phyloP scores from a whole-genome alignment of 306 rosid species.

The Citrullus colocynthis region DNA sequence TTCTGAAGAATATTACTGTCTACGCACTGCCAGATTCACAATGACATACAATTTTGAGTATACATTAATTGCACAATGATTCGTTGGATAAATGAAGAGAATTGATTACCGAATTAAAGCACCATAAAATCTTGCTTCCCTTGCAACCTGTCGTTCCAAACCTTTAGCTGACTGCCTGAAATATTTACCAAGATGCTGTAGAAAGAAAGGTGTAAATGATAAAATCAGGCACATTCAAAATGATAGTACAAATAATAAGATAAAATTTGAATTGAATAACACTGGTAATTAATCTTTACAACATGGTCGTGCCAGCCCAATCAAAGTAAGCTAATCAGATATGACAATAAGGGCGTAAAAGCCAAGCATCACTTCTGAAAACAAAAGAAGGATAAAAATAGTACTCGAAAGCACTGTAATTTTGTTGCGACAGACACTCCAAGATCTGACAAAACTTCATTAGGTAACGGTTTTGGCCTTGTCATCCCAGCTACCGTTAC shows the following conservation, averaged over 20 bases:
- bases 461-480: constrained; percentile 63
- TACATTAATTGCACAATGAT: background rate
- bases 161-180: constrained; percentile 88
- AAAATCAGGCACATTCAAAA: background rate
- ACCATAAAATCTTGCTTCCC: constrained; percentile 96
- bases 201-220: background rate
- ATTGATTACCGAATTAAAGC: constrained; percentile 65
- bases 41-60: background rate
- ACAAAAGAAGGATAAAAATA: constrained; percentile 3
- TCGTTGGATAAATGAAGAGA: background rate
- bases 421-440: constrained; percentile 84
- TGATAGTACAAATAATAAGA: background rate
- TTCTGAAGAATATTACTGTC: background rate
- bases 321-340: background rate
- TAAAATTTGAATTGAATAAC: background rate
- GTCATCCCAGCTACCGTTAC: constrained; percentile 85
- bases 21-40: background rate
- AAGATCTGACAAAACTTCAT: constrained; percentile 73
- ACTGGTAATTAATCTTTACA: background rate
- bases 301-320: background rate
- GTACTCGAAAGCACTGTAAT: constrained; percentile 78
- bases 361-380: background rate
- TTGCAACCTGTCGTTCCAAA: constrained; percentile 78
- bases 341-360: background rate
- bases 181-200: constrained; percentile 82